Evolutionary conservation across 108 stramenopile genomes (phyloP).

Genomic region (Cyclotella kingstonii): DNA sequence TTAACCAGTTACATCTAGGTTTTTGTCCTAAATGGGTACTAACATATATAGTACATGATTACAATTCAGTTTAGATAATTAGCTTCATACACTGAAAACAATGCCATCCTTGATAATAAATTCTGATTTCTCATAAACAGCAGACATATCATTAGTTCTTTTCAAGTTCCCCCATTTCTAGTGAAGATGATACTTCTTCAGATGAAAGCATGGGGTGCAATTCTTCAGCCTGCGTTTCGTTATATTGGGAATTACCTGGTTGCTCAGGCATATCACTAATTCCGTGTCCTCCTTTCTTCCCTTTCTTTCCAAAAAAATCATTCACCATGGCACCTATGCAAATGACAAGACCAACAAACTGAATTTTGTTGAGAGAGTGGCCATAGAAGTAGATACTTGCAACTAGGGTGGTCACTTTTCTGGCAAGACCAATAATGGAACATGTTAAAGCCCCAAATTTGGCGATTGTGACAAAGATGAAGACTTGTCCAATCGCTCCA

Average conservation of each 20-base stretch:
- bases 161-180: conserved; percentile 23
- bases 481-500: conserved; percentile 97
- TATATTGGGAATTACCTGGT: conserved; percentile 16
- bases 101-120: no score
- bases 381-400: conserved; percentile 95
- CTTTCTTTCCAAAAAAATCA: conserved; percentile 91
- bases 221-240: conserved; percentile 28
- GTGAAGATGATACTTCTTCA: conserved; percentile 4
- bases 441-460: conserved; percentile 98
- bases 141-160: conserved; percentile 1
- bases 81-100: no score
- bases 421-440: conserved; percentile 91
- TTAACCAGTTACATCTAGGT: no score
- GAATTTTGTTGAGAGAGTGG: conserved; percentile 79
- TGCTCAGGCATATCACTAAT: conserved; percentile 19
- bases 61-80: no score
- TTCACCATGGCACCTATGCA: conserved; percentile 89
- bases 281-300: conserved; percentile 53
- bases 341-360: conserved; percentile 77
- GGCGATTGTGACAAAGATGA: conserved; percentile 95
- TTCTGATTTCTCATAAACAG: neutral
- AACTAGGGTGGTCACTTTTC: conserved; percentile 94
- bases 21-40: no score
- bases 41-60: no score
- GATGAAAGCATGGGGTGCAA: conserved; percentile 26